Base-by-base conservation (phyloP, 164 flowering plant genomes). In the Dillenia turbinata region DNA sequence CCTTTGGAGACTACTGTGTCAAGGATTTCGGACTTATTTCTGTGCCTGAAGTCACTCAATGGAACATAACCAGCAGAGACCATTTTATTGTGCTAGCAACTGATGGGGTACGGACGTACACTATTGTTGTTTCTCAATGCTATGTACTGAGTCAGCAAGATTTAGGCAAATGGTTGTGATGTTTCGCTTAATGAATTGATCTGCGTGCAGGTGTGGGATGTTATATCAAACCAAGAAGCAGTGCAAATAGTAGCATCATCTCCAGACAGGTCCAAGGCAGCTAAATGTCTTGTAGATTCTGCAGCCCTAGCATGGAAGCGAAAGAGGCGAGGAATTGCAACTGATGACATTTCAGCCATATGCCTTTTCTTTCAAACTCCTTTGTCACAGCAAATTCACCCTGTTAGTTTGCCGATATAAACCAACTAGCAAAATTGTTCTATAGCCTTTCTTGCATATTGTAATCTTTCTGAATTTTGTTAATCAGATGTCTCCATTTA, bases 341-440 rank as follows among this genome's bases (percentile, higher is more conserved):
- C 74, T 80, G 99, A 94, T 72, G 99, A 94, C 61, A 85, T 90
- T 45, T 87, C 99, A 47, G 99, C 87, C n/a, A 69, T 94, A 26
- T 94, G 99, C 62, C 86, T 94, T 60, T 94, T 90, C 75, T 83
- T 94, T 17, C 87, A 85, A 52, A 59, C 86, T 61, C 69, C 76
- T 22, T 44, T 59, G 19, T 61, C 65, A 54, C 70, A 60, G 12
- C 66, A 57, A 43, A 44, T 61, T 65, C 43, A 47, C 14, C 47
- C 61, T 60, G 47, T 22, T 15, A 47, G 60, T 19, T 24, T 45
- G 22, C 48, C 17, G 50, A 54, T 50, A 49, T 48, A 56, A 13
- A 64, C 54, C 40, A 33, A 33, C 40, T 33, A 5, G 22, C 22
- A 19, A 19, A 19, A 5, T 33, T 33, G 40, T 33, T 4, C 6